Base-by-base conservation (phyloP, 305 asterid genomes). In the Fraxinus nigra region DNA sequence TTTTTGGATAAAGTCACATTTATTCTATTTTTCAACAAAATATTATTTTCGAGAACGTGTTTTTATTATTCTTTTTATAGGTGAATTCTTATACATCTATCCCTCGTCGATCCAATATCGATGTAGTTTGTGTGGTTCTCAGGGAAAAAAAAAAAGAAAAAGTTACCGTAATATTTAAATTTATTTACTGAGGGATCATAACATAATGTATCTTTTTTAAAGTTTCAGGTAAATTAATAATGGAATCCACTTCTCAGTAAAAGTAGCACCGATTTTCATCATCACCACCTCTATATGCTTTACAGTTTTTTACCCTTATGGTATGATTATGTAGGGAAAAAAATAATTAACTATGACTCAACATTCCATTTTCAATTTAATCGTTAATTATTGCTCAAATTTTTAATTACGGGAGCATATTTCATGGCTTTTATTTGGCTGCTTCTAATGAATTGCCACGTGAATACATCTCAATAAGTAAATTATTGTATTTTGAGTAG, bases 291-390 rank as follows among this genome's bases (percentile, higher is more conserved):
- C 85, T 51, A 16, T 86, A 70, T 81, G 51, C 82, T 84, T 84
- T 78, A 26, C 37, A 35, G 61, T 16, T 65, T 65, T 61, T 48
- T 86, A 83, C 83, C 82, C 84, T 83, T 86, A 82, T 59, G 72
- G 67, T 65, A 86, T 86, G 84, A 86, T 86, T 86, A 78, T 86
- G 89, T 86, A 78, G 86, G 84, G 74, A 2, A 67, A 67, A 82
- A 79, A 72, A 82, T 80, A 37, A 43, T 79, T 78, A 82, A 80
- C 83, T 75, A 73, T 77, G 78, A 84, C 79, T 82, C 18, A 76
- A 75, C 81, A 70, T 81, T 85, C 85, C 87, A 84, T 86, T 81
- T 84, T 81, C 76, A 59, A 59, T 76, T 33, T 82, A 82, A 86
- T 84, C 80, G 80, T 86, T 74, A 40, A 30, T 61, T 13, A 86